Base-by-base conservation (phyloP, 805 yeast genomes). In the Pichia ethanolica region DNA sequence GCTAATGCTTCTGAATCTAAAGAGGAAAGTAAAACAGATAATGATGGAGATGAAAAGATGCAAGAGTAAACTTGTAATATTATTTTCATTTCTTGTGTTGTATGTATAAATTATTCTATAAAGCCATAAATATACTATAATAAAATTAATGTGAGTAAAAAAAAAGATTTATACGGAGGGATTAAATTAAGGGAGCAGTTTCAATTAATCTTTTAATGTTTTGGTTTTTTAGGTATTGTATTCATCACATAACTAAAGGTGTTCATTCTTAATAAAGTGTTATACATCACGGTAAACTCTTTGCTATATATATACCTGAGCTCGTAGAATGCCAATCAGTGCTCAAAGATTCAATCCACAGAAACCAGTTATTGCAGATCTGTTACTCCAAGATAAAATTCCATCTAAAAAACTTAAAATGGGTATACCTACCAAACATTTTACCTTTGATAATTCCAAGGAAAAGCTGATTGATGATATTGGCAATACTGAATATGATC, bases 1-100 rank as follows among this genome's bases (percentile, higher is more conserved):
- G 62, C 55, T 33, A 42, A 47, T 9, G 33, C 42, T 14, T 44
- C 32, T 4, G 45, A 42, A n/a, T 42, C 34, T 3, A 45, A 36
- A 43, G 65, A 58, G 39, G 64, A 55, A 28, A 45, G 45, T n/a
- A 36, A 49, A 10, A 48, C 20, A 1, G 46, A 42, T 5, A 42
- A 32, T 1, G 53, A 49, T 11, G 56, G 46, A 30, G 53, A 49
- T 13, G 56, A 48, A 33, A 52, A 40, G 34, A 50, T 51, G 57
- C 44, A 54, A 11, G 46, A 49, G 20, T 20, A 36, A 42, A 38
- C 20, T 20, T 20, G 20, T 20, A 20, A 20, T 20, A 20, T 20
- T 20, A 20, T 20, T 20, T 20, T 20, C 20, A 3, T 20, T 20
- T 20, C 20, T 20, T 20, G 20, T 20, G 20, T 20, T 20, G 20